Percentiles rank a stretch among this genome's conserved stretches.
Evolutionary conservation across 23 red algal species (phyloP).

Genomic region (Porphyridium purpureum): DNA sequence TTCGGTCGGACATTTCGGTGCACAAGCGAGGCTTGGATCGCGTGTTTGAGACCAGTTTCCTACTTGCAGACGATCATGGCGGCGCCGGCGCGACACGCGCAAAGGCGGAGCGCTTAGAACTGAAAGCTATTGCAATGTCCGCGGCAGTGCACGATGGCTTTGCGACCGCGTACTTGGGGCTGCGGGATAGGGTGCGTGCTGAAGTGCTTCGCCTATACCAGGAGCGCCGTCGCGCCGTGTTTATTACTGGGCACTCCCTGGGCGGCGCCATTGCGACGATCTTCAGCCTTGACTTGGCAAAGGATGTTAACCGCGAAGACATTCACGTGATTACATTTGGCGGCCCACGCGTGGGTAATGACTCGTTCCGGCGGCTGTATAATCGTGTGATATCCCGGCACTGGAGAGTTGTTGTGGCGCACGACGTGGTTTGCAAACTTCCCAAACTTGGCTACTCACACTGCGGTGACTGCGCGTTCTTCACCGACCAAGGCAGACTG

Average conservation of each 20-base stretch:
- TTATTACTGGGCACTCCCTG: slow-evolving; percentile 52
- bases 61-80: too few species aligned
- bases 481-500: slow-evolving; percentile 27
- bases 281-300: slow-evolving; percentile 14
- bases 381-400: slow-evolving; percentile 20
- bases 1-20: slow-evolving; percentile 44
- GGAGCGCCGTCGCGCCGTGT: slow-evolving; percentile 19
- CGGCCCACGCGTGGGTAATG: slow-evolving; percentile 56
- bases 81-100: too few species aligned
- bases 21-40: too few species aligned
- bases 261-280: slow-evolving; percentile 59
- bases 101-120: too few species aligned
- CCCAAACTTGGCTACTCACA: slow-evolving; percentile 52
- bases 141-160: slow-evolving; percentile 60
- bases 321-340: slow-evolving; percentile 46
- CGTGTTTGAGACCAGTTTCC: too few species aligned
- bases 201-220: slow-evolving; percentile 5
- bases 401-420: slow-evolving; percentile 40
- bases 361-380: slow-evolving; percentile 33
- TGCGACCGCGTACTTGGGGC: slow-evolving; percentile 32
- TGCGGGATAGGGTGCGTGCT: slow-evolving; percentile 17
- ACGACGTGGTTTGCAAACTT: slow-evolving; percentile 36
- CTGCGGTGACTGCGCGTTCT: slow-evolving; percentile 32
- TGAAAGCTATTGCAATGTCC: too few species aligned
- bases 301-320: slow-evolving; percentile 6